These are phyloP conservation scores for Golubevia pallescens DNA, from an alignment of 1,284 basidiomycete genomes.

Conservation along the genomic window DNA sequence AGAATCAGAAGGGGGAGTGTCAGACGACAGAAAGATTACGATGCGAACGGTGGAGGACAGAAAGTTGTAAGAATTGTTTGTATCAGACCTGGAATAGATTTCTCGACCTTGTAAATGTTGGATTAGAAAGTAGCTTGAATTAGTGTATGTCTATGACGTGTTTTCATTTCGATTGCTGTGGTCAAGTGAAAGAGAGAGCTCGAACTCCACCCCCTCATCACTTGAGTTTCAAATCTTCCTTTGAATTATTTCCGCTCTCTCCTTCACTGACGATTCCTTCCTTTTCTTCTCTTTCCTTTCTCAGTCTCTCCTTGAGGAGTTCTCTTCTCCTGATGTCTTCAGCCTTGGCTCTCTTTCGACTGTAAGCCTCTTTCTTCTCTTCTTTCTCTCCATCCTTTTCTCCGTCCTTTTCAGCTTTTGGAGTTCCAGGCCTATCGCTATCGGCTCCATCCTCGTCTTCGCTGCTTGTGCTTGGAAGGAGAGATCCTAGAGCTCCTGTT, in stretches of 20 bases:
- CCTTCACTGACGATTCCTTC: background rate
- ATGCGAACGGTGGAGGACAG: too few relatives aligned
- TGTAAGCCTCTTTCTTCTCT: constrained; percentile 18
- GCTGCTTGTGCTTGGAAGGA: background rate
- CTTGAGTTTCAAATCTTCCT: background rate
- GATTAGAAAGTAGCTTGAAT: too few relatives aligned
- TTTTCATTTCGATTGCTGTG: too few relatives aligned
- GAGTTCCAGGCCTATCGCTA: constrained; percentile 1
- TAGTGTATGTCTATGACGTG: too few relatives aligned
- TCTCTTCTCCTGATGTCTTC: constrained; percentile 22
- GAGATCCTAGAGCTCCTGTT: background rate
- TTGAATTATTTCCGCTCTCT: constrained; percentile 1
- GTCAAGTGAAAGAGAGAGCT: too few relatives aligned
- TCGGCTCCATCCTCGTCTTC: constrained; percentile 2
- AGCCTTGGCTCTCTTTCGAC: constrained; percentile 38
- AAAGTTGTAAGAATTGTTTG: too few relatives aligned
- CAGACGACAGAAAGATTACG: too few relatives aligned
- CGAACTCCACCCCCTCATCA: constrained; percentile 1
- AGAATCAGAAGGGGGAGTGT: too few relatives aligned
- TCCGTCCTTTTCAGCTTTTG: background rate
- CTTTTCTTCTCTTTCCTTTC: constrained; percentile 6
- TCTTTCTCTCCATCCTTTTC: constrained; percentile 13
- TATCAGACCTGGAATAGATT: too few relatives aligned
- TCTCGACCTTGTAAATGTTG: too few relatives aligned
- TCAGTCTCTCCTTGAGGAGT: constrained; percentile 13